Base-by-base conservation (phyloP, 2,329 filamentous ascomycete genomes). In the Alternaria viburni region DNA sequence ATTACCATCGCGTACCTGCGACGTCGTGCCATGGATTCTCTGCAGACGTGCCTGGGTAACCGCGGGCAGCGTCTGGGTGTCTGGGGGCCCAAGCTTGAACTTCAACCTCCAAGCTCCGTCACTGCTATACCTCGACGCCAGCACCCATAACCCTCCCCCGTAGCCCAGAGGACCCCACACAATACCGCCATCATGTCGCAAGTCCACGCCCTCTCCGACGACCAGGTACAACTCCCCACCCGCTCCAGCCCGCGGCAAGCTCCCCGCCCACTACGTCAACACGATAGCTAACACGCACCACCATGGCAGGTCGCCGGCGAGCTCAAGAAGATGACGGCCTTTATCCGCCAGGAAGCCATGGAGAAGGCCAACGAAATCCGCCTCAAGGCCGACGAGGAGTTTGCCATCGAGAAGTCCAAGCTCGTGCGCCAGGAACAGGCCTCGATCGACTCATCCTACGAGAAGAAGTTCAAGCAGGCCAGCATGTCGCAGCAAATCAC, bases 301-400 rank as follows among this genome's bases (percentile, higher is more conserved):
- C 72, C 58, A 67, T 69, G 67, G 56, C 81, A 98, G 93, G 96
- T 99, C 87, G 90, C 92, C 84, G 90, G 93, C 84, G 96, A 99
- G 89, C 92, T 99, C 84, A 94, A 93, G 87, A 99, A 99, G 89
- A 99, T 99, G 96, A 98, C 96, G 64, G 95, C 94, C 80, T 99
- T 99, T 89, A 99, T 99, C 89, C 93, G 93, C 83, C 96, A 98
- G 85, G 96, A 99, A 86, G 96, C 96, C 63, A 88, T 91, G 78
- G 96, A 99, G 81, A 99, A 99, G 84, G 93, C 93, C 76, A 92
- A 92, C 80, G 96, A 99, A 84, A 98, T 99, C 83, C 89, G 96
- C 79, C 91, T 98, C 85, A 98, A 98, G 85, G 96, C 96, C 82
- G 94, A 98, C 85, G 93, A 98, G 83, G 96, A 99, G 83, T 98